Evolutionary conservation across 768 basidiomycete genomes (phyloP).

Genomic region (Epithele typhae): DNA sequence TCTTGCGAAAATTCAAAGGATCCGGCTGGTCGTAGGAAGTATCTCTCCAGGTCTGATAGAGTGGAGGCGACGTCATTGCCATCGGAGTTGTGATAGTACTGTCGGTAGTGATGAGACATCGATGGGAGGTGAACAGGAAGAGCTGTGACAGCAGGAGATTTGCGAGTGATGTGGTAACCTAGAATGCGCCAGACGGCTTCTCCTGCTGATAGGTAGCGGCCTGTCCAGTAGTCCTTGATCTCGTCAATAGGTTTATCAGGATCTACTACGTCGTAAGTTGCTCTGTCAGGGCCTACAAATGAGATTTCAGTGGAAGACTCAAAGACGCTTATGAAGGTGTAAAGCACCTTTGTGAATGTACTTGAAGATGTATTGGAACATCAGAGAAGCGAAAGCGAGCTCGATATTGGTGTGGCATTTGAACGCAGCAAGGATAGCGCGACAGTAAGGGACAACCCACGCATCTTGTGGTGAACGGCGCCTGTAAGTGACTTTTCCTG

Average conservation of each 20-base stretch:
- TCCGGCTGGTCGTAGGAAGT: constrained; percentile 17
- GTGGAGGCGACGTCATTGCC: background rate
- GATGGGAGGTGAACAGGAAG: constrained; percentile 30
- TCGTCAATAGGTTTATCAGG: constrained; percentile 22
- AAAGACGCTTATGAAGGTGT: too few species aligned
- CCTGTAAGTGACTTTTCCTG: constrained; percentile 23
- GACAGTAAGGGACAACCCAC: constrained; percentile 29
- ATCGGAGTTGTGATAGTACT: constrained; percentile 17
- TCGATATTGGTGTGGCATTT: constrained; percentile 37
- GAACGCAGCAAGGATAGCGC: constrained; percentile 21
- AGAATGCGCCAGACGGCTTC: constrained; percentile 36
- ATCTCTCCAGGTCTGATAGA: constrained; percentile 17
- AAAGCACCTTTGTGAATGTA: constrained; percentile 38
- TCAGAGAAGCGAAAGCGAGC: constrained; percentile 23
- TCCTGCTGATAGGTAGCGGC: constrained; percentile 29
- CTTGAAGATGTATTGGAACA: constrained; percentile 38
- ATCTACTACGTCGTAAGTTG: too few species aligned
- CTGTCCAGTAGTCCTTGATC: constrained; percentile 34
- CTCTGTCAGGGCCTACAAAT: too few species aligned
- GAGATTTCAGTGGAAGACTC: too few species aligned
- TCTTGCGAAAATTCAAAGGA: background rate
- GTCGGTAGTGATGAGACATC: constrained; percentile 11
- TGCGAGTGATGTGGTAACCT: constrained; percentile 30
- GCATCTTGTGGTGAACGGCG: constrained; percentile 20
- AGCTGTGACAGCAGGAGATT: constrained; percentile 29